Conservation (phyloP, 139 green algal species). For the Asterochloris erici region DNA sequence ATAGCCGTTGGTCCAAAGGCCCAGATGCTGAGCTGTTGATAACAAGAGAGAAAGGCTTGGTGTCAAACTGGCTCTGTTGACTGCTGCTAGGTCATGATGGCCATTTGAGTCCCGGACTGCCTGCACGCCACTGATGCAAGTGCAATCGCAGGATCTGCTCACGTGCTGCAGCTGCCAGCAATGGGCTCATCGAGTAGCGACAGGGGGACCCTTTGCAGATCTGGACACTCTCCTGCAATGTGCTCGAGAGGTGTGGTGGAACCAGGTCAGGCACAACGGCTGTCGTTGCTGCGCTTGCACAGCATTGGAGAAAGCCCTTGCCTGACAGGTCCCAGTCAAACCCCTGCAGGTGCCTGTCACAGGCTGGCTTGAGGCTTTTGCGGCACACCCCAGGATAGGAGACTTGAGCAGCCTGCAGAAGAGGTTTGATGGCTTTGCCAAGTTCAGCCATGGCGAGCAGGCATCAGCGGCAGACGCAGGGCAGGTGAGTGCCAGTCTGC, state of each 20-base stretch:
- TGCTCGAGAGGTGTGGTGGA: constrained; percentile 1
- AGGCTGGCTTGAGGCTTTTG: constrained; percentile 85
- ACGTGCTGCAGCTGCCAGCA: too few relatives aligned
- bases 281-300: not conserved
- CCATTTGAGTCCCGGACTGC: too few relatives aligned
- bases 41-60: too few relatives aligned
- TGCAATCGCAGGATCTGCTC: too few relatives aligned
- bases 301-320: not conserved
- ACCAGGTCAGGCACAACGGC: not conserved
- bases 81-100: too few relatives aligned
- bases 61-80: too few relatives aligned
- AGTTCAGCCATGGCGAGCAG: constrained; percentile 64
- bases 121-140: too few relatives aligned
- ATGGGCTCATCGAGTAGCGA: too few relatives aligned
- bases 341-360: constrained; percentile 5
- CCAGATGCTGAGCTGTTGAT: too few relatives aligned
- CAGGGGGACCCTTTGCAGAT: constrained; percentile 3
- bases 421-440: constrained; percentile 33
- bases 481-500: constrained; percentile 4
- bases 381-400: constrained; percentile 85
- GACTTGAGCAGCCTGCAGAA: constrained; percentile 46
- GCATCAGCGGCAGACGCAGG: constrained; percentile 25
- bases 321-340: not conserved
- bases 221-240: not conserved
- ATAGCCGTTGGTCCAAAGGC: too few relatives aligned